Base-by-base conservation (phyloP, 1,139 yeast genomes). In the Scheffersomyces titani region DNA sequence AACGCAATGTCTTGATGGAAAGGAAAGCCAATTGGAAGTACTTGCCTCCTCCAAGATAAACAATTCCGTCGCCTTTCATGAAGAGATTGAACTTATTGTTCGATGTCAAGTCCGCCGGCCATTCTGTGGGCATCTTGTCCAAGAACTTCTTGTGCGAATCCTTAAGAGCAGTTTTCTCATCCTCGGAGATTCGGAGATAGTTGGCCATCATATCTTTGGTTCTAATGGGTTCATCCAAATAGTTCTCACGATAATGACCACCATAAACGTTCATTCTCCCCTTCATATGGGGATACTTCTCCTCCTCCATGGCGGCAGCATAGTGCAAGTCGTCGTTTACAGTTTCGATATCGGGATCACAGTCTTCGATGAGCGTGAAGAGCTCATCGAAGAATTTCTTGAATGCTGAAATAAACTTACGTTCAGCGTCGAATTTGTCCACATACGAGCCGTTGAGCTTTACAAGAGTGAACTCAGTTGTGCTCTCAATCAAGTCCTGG, bases 211-310 rank as follows among this genome's bases (percentile, higher is more conserved):
- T 52, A 21, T 70, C 68, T 56, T 68, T 65, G 22, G 71, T 72
- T 53, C 78, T 62, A 19, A 75, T 61, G 6, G 68, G 68, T 56
- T 75, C 79, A 11, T 65, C 66, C 7, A 62, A 55, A 54, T 74
- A 75, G 47, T 67, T 66, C 61, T 75, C 80, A 48, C 79, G 61
- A 51, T 70, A 65, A 59, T 74, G 78, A 18, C 80, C 79, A 19
- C 77, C 78, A 57, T 75, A 74, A 5, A 70, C 49, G 9, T 74
- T 72, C 9, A 72, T 57, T 48, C 70, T 65, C 11, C 79, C 79
- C 3, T 67, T 61, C 40, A 62, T 56, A 55, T 72, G 60, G 18
- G 67, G 67, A 54, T 55, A 65, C 44, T 63, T 60, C 54, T 67
- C 62, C 9, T 64, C 67, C 49, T 63, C 62, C 40, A 57, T 62